A percentile compares a stretch with the other conserved stretches of the same genome.
Conservation (phyloP, 441 rosid species). For the Francoa sonchifolia region DNA sequence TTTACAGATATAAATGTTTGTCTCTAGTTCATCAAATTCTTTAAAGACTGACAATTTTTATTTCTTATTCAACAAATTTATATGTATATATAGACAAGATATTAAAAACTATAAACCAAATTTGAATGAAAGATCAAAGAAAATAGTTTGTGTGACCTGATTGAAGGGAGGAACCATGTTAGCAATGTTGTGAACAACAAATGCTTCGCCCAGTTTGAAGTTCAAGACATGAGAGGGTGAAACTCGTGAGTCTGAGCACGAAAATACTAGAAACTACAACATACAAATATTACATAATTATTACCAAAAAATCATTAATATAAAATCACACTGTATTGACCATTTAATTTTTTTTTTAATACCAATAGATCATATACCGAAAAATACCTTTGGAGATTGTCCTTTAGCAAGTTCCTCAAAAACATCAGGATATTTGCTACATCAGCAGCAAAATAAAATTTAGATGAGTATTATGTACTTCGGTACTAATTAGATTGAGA, state of each 20-base stretch:
- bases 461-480: no score
- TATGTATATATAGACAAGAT: neutral
- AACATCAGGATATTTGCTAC: no score
- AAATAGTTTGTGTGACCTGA: slow-evolving; percentile 24
- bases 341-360: neutral
- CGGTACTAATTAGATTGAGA: no score
- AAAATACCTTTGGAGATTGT: no score
- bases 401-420: no score
- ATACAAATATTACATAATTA: neutral
- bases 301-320: neutral
- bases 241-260: slow-evolving; percentile 94
- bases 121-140: no score
- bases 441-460: no score
- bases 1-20: no score
- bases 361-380: no score
- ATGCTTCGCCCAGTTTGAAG: slow-evolving; percentile 94
- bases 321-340: neutral
- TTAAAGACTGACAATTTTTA: no score
- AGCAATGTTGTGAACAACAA: slow-evolving; percentile 83
- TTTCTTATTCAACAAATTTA: neutral
- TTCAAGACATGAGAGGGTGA: slow-evolving; percentile 86
- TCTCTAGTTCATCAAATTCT: no score
- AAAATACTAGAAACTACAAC: slow-evolving; percentile 82
- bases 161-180: slow-evolving; percentile 90
- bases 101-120: neutral